Base-by-base conservation (phyloP, 495 filamentous ascomycete genomes). In the Podospora australis region DNA sequence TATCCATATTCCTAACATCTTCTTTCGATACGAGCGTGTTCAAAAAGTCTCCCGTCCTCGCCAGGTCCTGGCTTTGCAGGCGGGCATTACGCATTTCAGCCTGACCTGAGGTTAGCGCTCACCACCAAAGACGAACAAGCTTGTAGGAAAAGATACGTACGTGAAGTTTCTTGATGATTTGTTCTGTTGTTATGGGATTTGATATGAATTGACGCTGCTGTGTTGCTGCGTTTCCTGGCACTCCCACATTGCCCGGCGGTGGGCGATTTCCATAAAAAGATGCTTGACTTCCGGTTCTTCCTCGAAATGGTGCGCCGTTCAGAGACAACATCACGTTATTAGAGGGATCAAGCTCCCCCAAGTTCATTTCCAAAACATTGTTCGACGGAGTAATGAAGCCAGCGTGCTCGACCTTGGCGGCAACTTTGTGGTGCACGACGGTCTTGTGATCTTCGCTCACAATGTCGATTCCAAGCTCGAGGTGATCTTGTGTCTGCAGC, bases 391-490 rank as follows among this genome's bases (percentile, higher is more conserved):
- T 89, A 8, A 74, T 79, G 45, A 87, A 77, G 14, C 92, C 92
- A 11, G 92, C 90, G 71, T 95, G 87, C 58, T 97, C 92, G 48
- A 98, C 88, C 58, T 92, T 90, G 11, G 91, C 88, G 5, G 90
- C 89, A 21, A 98, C 92, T 59, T 98, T 98, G 67, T 96, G 92
- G 64, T 98, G 92, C 11, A 98, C 90, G 25, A 98, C 86, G 0
- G 88, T 95, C 68, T 95, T 96, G 62, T 96, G 91, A 63, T 98
- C 92, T 60, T 98, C 92, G 58, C 87, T 91, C 17, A 98, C 90
- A 56, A 98, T 98, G 64, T 98, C 92, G 46, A 98, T 98, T 38
- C 92, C 92, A 35, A 98, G 70, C 59, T 98, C 92, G 23, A 98
- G 67, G 30, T 90, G 83, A 62, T 97, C 92, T 53, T 85, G 79